Evolutionary conservation across 2,329 filamentous ascomycete genomes (phyloP).

Genomic region (Beauveria caledonica): DNA sequence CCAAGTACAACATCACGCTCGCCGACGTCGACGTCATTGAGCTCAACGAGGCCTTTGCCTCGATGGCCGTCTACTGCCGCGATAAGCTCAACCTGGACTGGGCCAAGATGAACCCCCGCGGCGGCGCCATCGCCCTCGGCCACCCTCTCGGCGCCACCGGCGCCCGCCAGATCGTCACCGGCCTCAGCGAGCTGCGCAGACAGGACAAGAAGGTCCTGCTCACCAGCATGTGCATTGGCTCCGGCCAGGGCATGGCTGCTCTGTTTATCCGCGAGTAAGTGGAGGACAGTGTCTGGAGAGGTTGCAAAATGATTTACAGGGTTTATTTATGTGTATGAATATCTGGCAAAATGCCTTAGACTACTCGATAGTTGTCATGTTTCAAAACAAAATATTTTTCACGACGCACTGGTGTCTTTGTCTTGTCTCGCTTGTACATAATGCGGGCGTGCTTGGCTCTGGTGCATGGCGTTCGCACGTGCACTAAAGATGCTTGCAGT

Average conservation of each 20-base stretch:
- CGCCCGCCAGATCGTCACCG: constrained; percentile 76
- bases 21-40: constrained; percentile 85
- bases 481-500: not conserved
- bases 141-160: constrained; percentile 78
- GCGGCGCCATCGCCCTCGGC: constrained; percentile 75
- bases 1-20: constrained; percentile 67
- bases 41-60: constrained; percentile 96
- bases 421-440: too few species aligned
- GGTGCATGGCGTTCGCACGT: constrained; percentile 3
- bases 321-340: constrained; percentile 10
- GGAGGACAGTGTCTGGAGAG: not conserved
- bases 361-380: constrained; percentile 4
- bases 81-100: constrained; percentile 62
- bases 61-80: constrained; percentile 92
- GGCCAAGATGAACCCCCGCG: constrained; percentile 72
- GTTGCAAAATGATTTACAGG: not conserved
- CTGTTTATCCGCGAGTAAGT: constrained; percentile 40
- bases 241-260: constrained; percentile 61
- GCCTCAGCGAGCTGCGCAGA: constrained; percentile 74
- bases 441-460: not conserved
- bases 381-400: not conserved
- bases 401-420: not conserved
- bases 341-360: constrained; percentile 4
- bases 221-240: constrained; percentile 82
- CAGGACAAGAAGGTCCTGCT: constrained; percentile 85